Conservation (phyloP, 2,329 filamentous ascomycete species). For the Scorias spongiosa region DNA sequence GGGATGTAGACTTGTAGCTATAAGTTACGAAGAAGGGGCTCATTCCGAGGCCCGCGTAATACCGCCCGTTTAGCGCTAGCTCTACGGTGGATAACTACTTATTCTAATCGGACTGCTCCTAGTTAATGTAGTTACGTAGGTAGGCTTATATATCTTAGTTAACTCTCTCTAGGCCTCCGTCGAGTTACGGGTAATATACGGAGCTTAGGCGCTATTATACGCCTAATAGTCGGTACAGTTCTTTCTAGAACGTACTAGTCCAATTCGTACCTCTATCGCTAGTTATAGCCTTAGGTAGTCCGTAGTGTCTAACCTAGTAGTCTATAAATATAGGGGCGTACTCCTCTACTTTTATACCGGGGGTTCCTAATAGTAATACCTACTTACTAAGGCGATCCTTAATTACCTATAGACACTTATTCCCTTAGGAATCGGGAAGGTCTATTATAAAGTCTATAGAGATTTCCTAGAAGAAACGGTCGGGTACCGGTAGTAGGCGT, state of each 20-base stretch:
- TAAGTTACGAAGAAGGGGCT: not conserved
- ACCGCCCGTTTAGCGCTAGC: no score
- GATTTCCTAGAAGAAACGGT: no score
- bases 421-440: not conserved
- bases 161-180: no score
- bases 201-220: not conserved
- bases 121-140: no score
- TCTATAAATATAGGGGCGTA: no score
- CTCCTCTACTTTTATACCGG: no score
- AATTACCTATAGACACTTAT: slow-evolving; percentile 1
- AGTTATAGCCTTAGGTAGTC: not conserved
- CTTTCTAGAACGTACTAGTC: not conserved
- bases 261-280: not conserved
- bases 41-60: no score
- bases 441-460: no score
- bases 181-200: not conserved
- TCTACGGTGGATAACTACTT: no score
- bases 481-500: no score
- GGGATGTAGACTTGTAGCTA: not conserved
- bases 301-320: not conserved
- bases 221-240: not conserved
- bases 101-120: no score
- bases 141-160: no score
- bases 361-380: not conserved
- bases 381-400: not conserved